Percentiles rank a stretch among this genome's conserved stretches.
These are phyloP conservation scores for Cutaneotrichosporon sp. DNA, from an alignment of 1,284 basidiomycete genomes.

Conservation along the genomic window DNA sequence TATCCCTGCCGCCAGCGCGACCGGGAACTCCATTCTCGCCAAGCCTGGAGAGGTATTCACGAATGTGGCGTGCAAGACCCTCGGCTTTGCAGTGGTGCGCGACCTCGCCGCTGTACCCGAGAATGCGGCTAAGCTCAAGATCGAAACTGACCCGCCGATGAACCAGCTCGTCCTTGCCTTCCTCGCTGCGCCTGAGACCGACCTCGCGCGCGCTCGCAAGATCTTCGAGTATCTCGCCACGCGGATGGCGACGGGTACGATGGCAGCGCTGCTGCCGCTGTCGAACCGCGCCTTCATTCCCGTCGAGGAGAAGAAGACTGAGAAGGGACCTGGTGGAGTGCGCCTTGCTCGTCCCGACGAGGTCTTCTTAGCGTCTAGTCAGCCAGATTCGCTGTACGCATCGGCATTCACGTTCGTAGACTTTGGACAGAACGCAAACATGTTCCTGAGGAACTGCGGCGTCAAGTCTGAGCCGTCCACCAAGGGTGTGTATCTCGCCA, in stretches of 20 bases:
- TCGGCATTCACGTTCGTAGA: slow-evolving; percentile 74
- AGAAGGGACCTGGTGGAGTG: slow-evolving; percentile 15
- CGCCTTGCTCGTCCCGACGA: slow-evolving; percentile 34
- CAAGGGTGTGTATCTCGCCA: not conserved
- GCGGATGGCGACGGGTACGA: slow-evolving; percentile 55
- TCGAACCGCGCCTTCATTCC: slow-evolving; percentile 46
- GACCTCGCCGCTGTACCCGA: slow-evolving; percentile 58
- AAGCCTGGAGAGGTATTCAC: slow-evolving; percentile 71
- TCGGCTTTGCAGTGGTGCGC: slow-evolving; percentile 63
- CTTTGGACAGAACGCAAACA: slow-evolving; percentile 76
- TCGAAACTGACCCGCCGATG: slow-evolving; percentile 69
- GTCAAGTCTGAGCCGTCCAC: slow-evolving; percentile 77
- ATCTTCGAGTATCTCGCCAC: slow-evolving; percentile 76
- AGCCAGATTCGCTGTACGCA: slow-evolving; percentile 30
- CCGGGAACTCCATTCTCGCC: slow-evolving; percentile 55
- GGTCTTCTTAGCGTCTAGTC: slow-evolving; percentile 40
- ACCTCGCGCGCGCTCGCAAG: slow-evolving; percentile 56
- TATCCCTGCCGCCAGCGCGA: slow-evolving; percentile 65
- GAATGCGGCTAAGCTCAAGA: slow-evolving; percentile 69
- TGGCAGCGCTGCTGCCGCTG: slow-evolving; percentile 40
- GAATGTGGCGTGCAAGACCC: slow-evolving; percentile 61
- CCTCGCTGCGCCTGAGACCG: slow-evolving; percentile 59
- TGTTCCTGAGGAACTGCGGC: slow-evolving; percentile 80
- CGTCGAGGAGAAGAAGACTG: slow-evolving; percentile 22
- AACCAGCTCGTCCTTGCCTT: slow-evolving; percentile 62